phyloP scores from a whole-genome alignment of 176 grass and related monocot genomes.

The Saccharum officinarum region DNA sequence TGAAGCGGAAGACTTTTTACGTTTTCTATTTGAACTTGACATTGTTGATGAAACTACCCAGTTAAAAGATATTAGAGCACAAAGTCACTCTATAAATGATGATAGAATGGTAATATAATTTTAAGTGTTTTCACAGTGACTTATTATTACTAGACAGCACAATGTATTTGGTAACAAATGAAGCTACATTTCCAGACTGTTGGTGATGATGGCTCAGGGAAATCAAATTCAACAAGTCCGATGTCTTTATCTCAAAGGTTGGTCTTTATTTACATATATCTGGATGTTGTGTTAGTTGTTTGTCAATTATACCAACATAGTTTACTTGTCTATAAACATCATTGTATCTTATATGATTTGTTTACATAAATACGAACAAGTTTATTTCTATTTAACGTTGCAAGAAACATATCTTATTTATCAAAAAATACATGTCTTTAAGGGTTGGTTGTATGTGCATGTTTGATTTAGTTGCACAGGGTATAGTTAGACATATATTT shows the following conservation, averaged over 20 bases:
- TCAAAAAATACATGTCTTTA: neutral
- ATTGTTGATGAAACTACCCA: slow-evolving; percentile 50
- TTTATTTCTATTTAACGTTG: neutral
- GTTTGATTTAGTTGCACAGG: neutral
- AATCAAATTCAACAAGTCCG: slow-evolving; percentile 15
- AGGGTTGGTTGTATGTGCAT: neutral
- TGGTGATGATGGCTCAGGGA: neutral
- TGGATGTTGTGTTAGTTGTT: neutral
- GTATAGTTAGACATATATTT: neutral
- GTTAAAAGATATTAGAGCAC: neutral
- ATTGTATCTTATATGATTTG: neutral
- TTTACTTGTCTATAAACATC: neutral
- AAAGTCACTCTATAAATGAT: neutral
- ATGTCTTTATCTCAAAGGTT: slow-evolving; percentile 30
- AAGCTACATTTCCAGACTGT: slow-evolving; percentile 1
- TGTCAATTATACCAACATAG: neutral
- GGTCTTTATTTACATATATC: neutral
- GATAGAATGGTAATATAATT: slow-evolving; percentile 23
- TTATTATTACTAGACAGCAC: neutral
- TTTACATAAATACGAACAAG: neutral
- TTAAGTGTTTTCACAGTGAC: neutral
- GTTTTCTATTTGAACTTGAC: slow-evolving; percentile 73
- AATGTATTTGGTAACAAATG: neutral
- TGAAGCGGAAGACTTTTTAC: slow-evolving; percentile 51
- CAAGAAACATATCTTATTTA: neutral